These are phyloP conservation scores for Trifolium fragiferum DNA, from an alignment of 306 rosid genomes.

Conservation along the genomic window DNA sequence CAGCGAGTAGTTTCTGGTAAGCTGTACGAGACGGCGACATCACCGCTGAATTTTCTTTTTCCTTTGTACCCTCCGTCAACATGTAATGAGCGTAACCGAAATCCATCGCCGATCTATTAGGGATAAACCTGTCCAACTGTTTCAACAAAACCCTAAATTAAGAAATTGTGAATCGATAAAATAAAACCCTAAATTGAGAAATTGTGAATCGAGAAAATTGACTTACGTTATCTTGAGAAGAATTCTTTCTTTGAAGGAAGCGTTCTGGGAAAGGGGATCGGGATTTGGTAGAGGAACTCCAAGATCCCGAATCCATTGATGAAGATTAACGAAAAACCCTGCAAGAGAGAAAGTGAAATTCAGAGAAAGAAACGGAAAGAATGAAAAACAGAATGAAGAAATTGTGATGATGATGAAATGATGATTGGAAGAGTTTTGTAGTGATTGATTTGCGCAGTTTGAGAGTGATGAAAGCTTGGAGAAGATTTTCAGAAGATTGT, in stretches of 20 bases:
- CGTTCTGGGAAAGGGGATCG: conserved; percentile 32
- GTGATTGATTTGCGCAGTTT: not conserved
- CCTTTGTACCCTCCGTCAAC: conserved; percentile 57
- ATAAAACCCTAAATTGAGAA: not conserved
- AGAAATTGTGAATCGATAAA: not conserved
- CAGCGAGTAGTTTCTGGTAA: conserved; percentile 63
- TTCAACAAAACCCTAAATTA: not conserved
- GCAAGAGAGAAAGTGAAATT: not conserved
- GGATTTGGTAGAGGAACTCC: conserved; percentile 32
- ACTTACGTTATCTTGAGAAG: conserved; percentile 49
- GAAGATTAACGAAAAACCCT: not conserved
- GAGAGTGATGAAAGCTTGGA: not conserved
- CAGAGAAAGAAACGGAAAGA: not conserved
- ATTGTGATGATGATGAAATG: not conserved
- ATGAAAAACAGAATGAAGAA: not conserved
- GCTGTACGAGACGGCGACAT: conserved; percentile 62
- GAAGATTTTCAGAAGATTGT: not conserved
- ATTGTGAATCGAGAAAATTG: not conserved
- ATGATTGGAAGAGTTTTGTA: not conserved
- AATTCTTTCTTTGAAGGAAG: conserved; percentile 26
- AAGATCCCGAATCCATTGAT: conserved; percentile 43
- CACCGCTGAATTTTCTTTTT: conserved; percentile 61
- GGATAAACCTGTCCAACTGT: conserved; percentile 64
- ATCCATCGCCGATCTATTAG: conserved; percentile 62
- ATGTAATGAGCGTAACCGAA: conserved; percentile 56